These are phyloP conservation scores for Lipomyces lipofer DNA, from an alignment of 805 yeast species.

Conservation along the genomic window DNA sequence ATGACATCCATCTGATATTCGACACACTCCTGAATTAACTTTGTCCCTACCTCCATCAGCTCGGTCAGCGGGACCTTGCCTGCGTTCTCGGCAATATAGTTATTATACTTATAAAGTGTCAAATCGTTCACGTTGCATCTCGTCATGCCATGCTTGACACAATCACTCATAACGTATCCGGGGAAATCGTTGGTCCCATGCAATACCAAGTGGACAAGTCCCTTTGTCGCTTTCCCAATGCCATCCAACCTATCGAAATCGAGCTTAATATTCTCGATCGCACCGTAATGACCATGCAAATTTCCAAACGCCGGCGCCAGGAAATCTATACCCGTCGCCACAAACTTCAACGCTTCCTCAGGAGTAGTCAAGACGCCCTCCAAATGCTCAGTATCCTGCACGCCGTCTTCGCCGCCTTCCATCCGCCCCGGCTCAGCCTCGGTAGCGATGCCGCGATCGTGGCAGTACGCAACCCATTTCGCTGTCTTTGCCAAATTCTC, in stretches of 20 bases:
- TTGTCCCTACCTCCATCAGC: conserved; percentile 15
- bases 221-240: conserved; percentile 1
- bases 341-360: conserved; percentile 11
- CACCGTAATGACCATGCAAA: conserved; percentile 14
- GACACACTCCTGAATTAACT: conserved; percentile 2
- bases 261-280: conserved; percentile 6
- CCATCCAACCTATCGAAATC: conserved; percentile 12
- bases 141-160: conserved; percentile 12
- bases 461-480: conserved; percentile 9
- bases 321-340: conserved; percentile 15
- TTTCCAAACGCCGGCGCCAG: conserved; percentile 20
- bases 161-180: conserved; percentile 4
- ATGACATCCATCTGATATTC: conserved; percentile 17
- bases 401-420: conserved; percentile 22
- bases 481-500: conserved; percentile 15
- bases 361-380: conserved; percentile 17
- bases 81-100: conserved; percentile 5
- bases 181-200: conserved; percentile 20
- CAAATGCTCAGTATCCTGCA: conserved; percentile 6
- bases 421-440: conserved; percentile 22
- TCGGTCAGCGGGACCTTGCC: conserved; percentile 3
- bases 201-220: conserved; percentile 11
- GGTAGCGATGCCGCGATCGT: conserved; percentile 13
- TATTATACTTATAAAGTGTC: background rate
- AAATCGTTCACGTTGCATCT: conserved; percentile 11